Base-by-base conservation (phyloP, 2,329 filamentous ascomycete species). In the Aspergillus proliferans region DNA sequence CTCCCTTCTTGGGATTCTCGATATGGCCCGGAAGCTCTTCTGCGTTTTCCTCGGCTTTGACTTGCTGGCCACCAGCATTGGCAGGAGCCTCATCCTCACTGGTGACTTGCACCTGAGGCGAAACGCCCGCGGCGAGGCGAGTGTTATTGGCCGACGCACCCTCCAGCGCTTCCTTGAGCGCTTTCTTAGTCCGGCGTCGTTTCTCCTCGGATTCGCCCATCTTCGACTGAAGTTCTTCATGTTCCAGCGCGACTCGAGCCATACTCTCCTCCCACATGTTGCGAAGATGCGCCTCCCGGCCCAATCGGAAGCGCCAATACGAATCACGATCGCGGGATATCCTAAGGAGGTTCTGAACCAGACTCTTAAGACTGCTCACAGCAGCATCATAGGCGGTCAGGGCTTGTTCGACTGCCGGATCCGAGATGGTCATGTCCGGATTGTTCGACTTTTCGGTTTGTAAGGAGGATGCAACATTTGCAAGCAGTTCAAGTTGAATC, bases 251-350 rank as follows among this genome's bases (percentile, higher is more conserved):
- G n/a, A 98, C 87, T 60, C 91, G 85, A 8, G 93, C 90, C 93
- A 98, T 96, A 70, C 91, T 97, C 62, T 98, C 93, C 71, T 98
- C 93, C 93, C 93, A 98, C 83, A 98, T 88, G 51, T 88, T 85
- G 34, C 93, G 84, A 72, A 97, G 86, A 65, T 95, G 88, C 40
- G 85, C 85, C 71, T 98, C 93, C 47, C 90, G 85, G 58, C 95
- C 91, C 38, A 98, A 76, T 12, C 91, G 85, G 65, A 95, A 94
- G 68, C 97, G 92, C 93, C 93, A 98, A 67, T 95, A 95, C 0
- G 89, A 84, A 69, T 98, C 93, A 46, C 94, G 86, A 64, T 98
- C 93, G 60, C 87, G 85, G 7, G 91, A 92, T 61, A 98, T 97
- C 45, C 91, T 88, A 43, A 96, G 76, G 7, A 98, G 77, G 65